Percentiles rank a stretch among this genome's conserved stretches.
Conservation (phyloP, 1,284 basidiomycete species). For the Sutorius eximius region DNA sequence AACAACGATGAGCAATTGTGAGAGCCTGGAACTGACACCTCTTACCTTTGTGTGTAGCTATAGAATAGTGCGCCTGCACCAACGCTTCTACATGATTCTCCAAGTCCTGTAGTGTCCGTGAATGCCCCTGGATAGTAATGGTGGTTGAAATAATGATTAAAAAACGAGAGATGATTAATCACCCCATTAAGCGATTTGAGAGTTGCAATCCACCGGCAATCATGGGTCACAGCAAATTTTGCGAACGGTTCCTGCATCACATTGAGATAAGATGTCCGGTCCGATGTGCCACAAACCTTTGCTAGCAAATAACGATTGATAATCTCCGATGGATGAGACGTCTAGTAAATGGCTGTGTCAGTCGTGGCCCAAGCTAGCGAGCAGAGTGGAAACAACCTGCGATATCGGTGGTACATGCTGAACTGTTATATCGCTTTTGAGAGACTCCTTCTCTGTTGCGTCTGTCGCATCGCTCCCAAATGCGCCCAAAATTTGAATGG, state of each 20-base stretch:
- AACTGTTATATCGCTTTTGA: too few species aligned
- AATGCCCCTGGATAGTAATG: background rate
- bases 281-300: background rate
- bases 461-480: too few species aligned
- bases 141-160: too few species aligned
- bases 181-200: background rate
- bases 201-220: background rate
- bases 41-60: background rate
- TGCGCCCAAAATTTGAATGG: too few species aligned
- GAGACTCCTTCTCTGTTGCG: too few species aligned
- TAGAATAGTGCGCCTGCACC: background rate
- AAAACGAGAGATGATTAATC: background rate
- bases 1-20: background rate
- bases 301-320: constrained; percentile 1
- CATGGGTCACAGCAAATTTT: constrained; percentile 3
- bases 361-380: too few species aligned
- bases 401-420: too few species aligned
- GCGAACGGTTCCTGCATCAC: background rate
- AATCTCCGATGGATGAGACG: constrained; percentile 1
- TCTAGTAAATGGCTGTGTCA: background rate
- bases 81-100: background rate
- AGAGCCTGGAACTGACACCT: too few species aligned
- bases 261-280: too few species aligned
- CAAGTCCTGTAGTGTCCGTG: background rate
- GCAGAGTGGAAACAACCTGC: too few species aligned